Evolutionary conservation across 2,329 filamentous ascomycete species (phyloP), one percentile per base, ranked within the genome.

Genomic region (Diaporthe sp.): DNA sequence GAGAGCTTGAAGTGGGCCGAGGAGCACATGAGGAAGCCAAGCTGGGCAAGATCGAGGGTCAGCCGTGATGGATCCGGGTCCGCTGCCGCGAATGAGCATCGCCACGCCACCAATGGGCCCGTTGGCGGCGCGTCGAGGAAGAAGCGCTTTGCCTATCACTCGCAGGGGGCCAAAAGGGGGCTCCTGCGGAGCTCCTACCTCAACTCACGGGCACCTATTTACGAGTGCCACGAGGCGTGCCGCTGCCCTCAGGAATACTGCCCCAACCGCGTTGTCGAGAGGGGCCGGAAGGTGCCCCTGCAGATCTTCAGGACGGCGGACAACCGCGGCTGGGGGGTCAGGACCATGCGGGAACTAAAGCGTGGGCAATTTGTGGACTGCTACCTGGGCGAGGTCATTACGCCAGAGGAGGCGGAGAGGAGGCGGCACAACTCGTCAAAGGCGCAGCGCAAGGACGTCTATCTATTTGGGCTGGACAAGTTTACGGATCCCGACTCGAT

Each of bases 391-490:
- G 92, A 94, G 81, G 86, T 94, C 74, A 92, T 94, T 79, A 92
- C 91, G 1, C 86, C 88, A 0, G 79, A 83, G 2, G 92, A 96
- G 83, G 94, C 94, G 0, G 88, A 92, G 22, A 85, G 86, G 2
- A 91, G 95, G 3, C 92, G 94, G 9, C 85, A 86, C 1, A 84
- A 86, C 0, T 89, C 91, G 2, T 85, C 87, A 42, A 84, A 90
- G 3, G 88, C 89, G 0, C 87, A 90, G 75, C 87, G 88, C n/a
- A 96, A 96, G 79, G 92, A 94, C 31, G 91, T 94, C 0, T 97
- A 97, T 79, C 88, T 97, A 1, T 97, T 96, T 82, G 91, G 90
- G 1, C 90, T 97, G 1, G 95, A 97, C 86, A 97, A 97, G 81
- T 96, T 96, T 81, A 90, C 87, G 0, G 89, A 93, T 73, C 84